phyloP scores from a whole-genome alignment of 1,284 basidiomycete species.

The Cyathus pygmaeus region DNA sequence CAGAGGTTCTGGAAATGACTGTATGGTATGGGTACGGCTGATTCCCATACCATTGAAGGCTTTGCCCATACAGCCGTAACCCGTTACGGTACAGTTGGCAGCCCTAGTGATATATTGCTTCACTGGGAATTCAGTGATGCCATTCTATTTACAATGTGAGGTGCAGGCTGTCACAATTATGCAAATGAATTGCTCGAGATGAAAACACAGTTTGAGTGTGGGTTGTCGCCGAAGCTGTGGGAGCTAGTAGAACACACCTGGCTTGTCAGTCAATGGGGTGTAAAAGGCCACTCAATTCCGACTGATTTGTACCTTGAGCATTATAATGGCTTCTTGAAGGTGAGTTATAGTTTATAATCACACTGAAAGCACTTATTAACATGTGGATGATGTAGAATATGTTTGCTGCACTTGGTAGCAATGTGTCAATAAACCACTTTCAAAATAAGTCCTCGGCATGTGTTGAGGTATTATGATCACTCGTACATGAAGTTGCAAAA shows the following conservation, averaged over 20 bases:
- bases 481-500: constrained; percentile 6
- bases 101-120: too few species aligned
- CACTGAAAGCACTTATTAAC: neutral
- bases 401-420: constrained; percentile 13
- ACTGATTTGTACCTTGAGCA: constrained; percentile 15
- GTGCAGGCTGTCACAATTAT: constrained; percentile 16
- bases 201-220: too few species aligned
- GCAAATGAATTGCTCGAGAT: constrained; percentile 15
- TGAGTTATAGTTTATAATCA: neutral
- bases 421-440: constrained; percentile 13
- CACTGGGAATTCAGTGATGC: constrained; percentile 17
- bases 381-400: constrained; percentile 12
- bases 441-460: too few species aligned
- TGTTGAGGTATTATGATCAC: constrained; percentile 8
- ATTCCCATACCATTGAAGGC: too few species aligned
- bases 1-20: too few species aligned
- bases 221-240: constrained; percentile 4
- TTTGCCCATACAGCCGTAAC: too few species aligned
- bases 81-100: too few species aligned
- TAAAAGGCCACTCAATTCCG: constrained; percentile 9
- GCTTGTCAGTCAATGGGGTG: constrained; percentile 13
- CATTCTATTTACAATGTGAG: constrained; percentile 10
- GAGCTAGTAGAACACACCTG: constrained; percentile 10
- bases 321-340: constrained; percentile 18
- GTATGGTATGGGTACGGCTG: too few species aligned